Base-by-base conservation (phyloP, 305 asterid species). In the Fraxinus ornus region DNA sequence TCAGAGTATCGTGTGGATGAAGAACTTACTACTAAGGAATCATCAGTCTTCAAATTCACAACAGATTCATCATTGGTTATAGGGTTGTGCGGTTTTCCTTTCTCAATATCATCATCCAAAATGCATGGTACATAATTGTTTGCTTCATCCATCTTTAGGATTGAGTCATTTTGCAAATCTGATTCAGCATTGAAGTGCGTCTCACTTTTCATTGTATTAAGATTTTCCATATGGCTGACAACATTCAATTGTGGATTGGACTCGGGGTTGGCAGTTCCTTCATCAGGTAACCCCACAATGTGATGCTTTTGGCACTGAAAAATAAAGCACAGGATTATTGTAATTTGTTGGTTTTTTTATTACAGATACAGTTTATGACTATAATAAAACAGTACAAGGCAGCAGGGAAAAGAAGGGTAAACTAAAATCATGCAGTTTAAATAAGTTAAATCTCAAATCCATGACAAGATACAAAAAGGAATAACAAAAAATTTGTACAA, bases 21-120 rank as follows among this genome's bases (percentile, higher is more conserved):
- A 64, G 70, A 70, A 88, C 92, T 79, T 89, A 94, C 97, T 5
- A 85, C 85, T 49, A 87, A 84, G 37, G 89, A 85, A 86, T 90
- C 93, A 79, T 91, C 97, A 70, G 88, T 60, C 83, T 85, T 92
- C 82, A 84, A 84, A 88, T 76, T 85, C 83, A 85, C 87, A 79
- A 77, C 78, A 57, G 79, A 80, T 78, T 91, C 90, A 37, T 80
- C 91, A 64, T 74, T 86, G 82, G 82, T 80, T 66, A 82, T 88
- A 6, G 90, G 86, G 79, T 76, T 37, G 76, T 93, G 93, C 47
- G 83, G 78, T 64, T 80, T 89, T 79, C 97, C 98, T 82, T 93
- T 89, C 90, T 93, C 98, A 62, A 92, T 79, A 78, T 91, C 96
- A 19, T 86, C 80, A 73, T 85, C 90, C 84, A 87, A 36, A 78